Conservation (phyloP, 352 stramenopile species). For the Blastocystis sp. region DNA sequence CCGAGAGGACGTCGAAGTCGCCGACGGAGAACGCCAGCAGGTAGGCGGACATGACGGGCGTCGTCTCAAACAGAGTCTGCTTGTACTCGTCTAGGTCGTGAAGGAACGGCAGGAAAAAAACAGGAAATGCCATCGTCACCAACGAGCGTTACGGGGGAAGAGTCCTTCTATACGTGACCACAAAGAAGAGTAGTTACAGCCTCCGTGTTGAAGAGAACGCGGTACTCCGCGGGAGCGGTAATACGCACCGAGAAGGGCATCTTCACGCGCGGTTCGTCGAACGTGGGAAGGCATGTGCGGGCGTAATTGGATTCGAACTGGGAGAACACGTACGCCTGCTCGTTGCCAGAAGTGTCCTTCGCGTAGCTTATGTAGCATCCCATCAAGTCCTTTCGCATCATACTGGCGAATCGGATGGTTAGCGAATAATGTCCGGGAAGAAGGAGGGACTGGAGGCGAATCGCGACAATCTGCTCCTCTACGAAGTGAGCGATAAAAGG, state of each 20-base stretch:
- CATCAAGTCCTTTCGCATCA: constrained; percentile 63
- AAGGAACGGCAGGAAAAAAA: neutral
- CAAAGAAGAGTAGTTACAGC: neutral
- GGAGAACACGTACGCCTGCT: constrained; percentile 32
- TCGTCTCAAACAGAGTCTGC: neutral
- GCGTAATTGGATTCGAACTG: constrained; percentile 63
- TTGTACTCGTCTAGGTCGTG: neutral
- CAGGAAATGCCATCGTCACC: neutral
- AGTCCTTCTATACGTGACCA: neutral
- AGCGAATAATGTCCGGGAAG: constrained; percentile 10
- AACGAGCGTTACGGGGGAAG: neutral
- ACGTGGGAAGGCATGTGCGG: constrained; percentile 48
- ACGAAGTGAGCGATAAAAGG: no score
- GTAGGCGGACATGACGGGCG: constrained; percentile 57
- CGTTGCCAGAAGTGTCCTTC: neutral
- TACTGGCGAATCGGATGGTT: neutral
- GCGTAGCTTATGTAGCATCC: constrained; percentile 56
- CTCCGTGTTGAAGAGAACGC: constrained; percentile 38
- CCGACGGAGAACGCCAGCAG: constrained; percentile 34
- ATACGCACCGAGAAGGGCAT: constrained; percentile 30
- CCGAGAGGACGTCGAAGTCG: constrained; percentile 7
- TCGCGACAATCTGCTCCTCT: constrained; percentile 20
- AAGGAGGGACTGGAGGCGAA: neutral
- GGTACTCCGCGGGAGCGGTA: constrained; percentile 17
- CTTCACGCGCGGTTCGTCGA: constrained; percentile 59